These are phyloP conservation scores for Lyophyllum semitale DNA, from an alignment of 768 basidiomycete species.

Conservation along the genomic window DNA sequence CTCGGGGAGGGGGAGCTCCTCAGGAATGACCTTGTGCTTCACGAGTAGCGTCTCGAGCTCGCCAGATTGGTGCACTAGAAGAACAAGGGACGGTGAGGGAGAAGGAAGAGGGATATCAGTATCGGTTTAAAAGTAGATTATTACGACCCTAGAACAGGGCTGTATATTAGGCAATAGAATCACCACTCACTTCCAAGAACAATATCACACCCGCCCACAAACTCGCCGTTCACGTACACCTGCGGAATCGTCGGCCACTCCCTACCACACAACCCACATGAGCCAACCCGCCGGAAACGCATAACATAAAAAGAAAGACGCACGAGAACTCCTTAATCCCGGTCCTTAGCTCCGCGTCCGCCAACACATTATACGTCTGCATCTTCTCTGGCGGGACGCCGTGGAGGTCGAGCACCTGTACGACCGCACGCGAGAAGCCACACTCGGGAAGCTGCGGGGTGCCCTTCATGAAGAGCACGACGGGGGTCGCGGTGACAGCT, in stretches of 20 bases:
- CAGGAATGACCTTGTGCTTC: constrained; percentile 70
- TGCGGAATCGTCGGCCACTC: constrained; percentile 99
- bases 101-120: neutral
- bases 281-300: neutral
- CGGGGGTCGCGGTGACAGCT: constrained; percentile 73
- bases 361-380: constrained; percentile 88
- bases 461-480: constrained; percentile 99
- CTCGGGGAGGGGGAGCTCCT: constrained; percentile 23
- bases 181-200: constrained; percentile 76
- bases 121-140: neutral
- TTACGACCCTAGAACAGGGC: neutral
- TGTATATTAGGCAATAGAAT: constrained; percentile 4
- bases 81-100: too few relatives aligned
- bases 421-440: constrained; percentile 93
- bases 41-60: constrained; percentile 84
- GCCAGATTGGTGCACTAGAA: constrained; percentile 91
- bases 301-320: constrained; percentile 35
- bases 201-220: constrained; percentile 97
- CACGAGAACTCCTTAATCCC: constrained; percentile 97
- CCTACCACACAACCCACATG: constrained; percentile 38
- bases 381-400: constrained; percentile 80
- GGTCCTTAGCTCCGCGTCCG: constrained; percentile 78
- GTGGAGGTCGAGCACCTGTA: constrained; percentile 87
- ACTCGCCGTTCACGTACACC: constrained; percentile 92
- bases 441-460: constrained; percentile 85